phyloP scores from a whole-genome alignment of 139 green algal species.

The Micractinium sp. region DNA sequence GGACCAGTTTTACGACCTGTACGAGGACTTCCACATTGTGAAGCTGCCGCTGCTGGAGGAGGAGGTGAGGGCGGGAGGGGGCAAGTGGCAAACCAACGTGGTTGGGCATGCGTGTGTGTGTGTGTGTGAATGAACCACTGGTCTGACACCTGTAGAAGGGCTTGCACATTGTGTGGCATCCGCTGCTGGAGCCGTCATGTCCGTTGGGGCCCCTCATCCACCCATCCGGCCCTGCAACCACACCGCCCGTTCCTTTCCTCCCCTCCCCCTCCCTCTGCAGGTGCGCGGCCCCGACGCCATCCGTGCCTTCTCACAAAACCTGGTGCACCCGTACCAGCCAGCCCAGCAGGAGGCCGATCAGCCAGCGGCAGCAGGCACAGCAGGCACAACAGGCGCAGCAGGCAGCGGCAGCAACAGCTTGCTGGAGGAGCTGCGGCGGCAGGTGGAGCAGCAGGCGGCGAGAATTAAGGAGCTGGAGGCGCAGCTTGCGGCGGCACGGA shows the following conservation, averaged over 20 bases:
- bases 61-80: constrained; percentile 72
- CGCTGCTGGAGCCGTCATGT: not conserved
- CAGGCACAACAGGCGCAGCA: not conserved
- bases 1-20: constrained; percentile 92
- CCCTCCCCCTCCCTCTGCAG: constrained; percentile 35
- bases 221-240: too few relatives aligned
- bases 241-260: not conserved
- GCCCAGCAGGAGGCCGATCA: not conserved
- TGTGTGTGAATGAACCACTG: too few relatives aligned
- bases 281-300: constrained; percentile 75
- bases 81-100: not conserved
- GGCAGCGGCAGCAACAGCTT: constrained; percentile 8
- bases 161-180: not conserved
- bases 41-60: constrained; percentile 91
- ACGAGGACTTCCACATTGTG: constrained; percentile 94
- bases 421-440: constrained; percentile 20
- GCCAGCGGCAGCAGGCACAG: not conserved
- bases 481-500: constrained; percentile 9
- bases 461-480: constrained; percentile 32
- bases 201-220: not conserved
- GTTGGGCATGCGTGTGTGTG: not conserved
- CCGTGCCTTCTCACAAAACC: constrained; percentile 67
- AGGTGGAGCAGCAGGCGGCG: not conserved
- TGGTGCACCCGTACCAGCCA: constrained; percentile 65
- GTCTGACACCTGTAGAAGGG: too few relatives aligned